A percentile compares a stretch with the other conserved stretches of the same genome.
phyloP scores from a whole-genome alignment of 2,329 filamentous ascomycete species.

The Gaeumannomyces sp. region DNA sequence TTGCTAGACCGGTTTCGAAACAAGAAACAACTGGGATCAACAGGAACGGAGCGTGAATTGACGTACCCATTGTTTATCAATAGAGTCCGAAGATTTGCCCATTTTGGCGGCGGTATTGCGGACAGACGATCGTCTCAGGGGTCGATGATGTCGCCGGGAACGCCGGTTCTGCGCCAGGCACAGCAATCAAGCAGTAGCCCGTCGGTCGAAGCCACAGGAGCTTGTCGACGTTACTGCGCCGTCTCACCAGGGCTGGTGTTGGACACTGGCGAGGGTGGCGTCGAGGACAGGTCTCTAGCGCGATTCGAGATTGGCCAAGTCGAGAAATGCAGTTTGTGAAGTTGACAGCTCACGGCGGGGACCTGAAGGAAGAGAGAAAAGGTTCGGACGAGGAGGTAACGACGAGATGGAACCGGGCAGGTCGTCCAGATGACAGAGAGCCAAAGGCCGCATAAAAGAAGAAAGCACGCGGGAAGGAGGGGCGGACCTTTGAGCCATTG shows the following conservation, averaged over 20 bases:
- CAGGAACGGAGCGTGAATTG: background rate
- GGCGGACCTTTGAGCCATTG: background rate
- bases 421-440: background rate
- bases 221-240: background rate
- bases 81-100: slow-evolving; percentile 1
- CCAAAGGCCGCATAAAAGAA: background rate
- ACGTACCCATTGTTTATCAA: slow-evolving; percentile 10
- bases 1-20: background rate
- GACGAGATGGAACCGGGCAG: background rate
- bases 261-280: background rate
- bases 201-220: background rate
- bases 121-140: no score
- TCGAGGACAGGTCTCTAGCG: background rate
- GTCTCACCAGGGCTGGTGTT: background rate
- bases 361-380: background rate
- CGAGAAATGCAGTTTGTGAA: background rate
- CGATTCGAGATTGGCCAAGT: background rate
- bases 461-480: background rate
- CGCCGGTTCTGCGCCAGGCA: background rate
- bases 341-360: background rate
- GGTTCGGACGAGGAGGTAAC: background rate
- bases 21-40: background rate
- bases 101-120: background rate
- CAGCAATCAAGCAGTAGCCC: background rate
- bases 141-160: background rate